Evolutionary conservation across 805 yeast genomes (phyloP).

Genomic region (Ogataea nakhonphanomensis): DNA sequence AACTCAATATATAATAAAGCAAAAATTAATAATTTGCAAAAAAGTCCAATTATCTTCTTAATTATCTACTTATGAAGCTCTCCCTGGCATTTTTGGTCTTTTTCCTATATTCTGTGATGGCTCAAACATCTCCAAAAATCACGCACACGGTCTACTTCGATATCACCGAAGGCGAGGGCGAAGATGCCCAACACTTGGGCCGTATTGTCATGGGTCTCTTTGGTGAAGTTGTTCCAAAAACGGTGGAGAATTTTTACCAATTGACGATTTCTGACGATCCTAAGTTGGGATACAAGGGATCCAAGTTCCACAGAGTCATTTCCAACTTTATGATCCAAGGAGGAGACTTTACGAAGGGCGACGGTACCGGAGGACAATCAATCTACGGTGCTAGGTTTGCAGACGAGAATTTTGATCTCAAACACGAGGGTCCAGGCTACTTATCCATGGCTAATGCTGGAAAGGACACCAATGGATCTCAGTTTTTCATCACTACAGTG

Average conservation of each 20-base stretch:
- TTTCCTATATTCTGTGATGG: constrained; percentile 17
- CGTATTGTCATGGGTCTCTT: constrained; percentile 83
- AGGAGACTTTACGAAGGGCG: constrained; percentile 70
- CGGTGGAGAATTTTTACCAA: constrained; percentile 84
- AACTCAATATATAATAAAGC: constrained; percentile 34
- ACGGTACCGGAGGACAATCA: constrained; percentile 73
- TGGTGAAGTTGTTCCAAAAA: constrained; percentile 83
- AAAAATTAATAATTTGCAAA: not conserved
- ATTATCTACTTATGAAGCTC: constrained; percentile 23
- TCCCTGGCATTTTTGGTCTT: constrained; percentile 19
- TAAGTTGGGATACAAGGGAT: constrained; percentile 55
- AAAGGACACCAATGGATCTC: constrained; percentile 83
- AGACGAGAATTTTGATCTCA: constrained; percentile 66
- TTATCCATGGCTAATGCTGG: constrained; percentile 83
- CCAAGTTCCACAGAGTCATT: constrained; percentile 71
- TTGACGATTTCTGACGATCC: constrained; percentile 75
- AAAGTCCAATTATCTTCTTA: not conserved
- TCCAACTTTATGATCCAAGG: constrained; percentile 76
- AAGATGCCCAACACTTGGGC: constrained; percentile 66
- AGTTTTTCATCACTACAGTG: constrained; percentile 92
- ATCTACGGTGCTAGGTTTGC: constrained; percentile 65
- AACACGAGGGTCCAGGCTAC: constrained; percentile 66
- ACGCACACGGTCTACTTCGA: constrained; percentile 87
- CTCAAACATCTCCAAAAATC: constrained; percentile 46
- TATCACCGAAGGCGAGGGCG: constrained; percentile 71